These are phyloP conservation scores for Fraxinus sp. DNA, from an alignment of 305 asterid genomes.

Conservation along the genomic window DNA sequence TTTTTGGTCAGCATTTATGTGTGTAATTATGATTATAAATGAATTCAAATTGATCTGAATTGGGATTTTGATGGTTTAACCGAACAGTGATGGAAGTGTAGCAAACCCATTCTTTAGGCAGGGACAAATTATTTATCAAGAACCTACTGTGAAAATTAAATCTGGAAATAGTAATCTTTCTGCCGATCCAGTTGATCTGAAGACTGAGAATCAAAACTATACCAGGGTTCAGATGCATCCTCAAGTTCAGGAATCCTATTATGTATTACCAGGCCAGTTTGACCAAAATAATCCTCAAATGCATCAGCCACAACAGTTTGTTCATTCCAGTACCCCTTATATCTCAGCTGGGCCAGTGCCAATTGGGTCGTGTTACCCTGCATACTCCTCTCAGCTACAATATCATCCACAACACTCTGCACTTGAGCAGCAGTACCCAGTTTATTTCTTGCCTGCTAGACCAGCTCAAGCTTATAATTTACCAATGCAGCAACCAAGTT, in stretches of 20 bases:
- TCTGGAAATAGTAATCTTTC: constrained; percentile 46
- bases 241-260: constrained; percentile 68
- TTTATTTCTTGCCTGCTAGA: constrained; percentile 62
- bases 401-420: constrained; percentile 53
- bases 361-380: constrained; percentile 51
- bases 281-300: constrained; percentile 67
- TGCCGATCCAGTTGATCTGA: constrained; percentile 47
- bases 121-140: background rate
- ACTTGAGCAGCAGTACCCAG: constrained; percentile 69
- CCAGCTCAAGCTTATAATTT: constrained; percentile 66
- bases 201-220: constrained; percentile 44
- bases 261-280: constrained; percentile 46
- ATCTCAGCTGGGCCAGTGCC: constrained; percentile 69
- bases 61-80: constrained; percentile 18
- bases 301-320: constrained; percentile 71
- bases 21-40: background rate
- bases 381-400: constrained; percentile 68
- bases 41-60: constrained; percentile 20
- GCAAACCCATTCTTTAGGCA: background rate
- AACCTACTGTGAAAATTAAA: constrained; percentile 9
- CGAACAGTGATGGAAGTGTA: constrained; percentile 7
- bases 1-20: background rate
- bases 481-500: constrained; percentile 61
- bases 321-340: constrained; percentile 63
- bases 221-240: constrained; percentile 55